Base-by-base conservation (phyloP, 768 basidiomycete genomes). In the Butyriboletus loyo region DNA sequence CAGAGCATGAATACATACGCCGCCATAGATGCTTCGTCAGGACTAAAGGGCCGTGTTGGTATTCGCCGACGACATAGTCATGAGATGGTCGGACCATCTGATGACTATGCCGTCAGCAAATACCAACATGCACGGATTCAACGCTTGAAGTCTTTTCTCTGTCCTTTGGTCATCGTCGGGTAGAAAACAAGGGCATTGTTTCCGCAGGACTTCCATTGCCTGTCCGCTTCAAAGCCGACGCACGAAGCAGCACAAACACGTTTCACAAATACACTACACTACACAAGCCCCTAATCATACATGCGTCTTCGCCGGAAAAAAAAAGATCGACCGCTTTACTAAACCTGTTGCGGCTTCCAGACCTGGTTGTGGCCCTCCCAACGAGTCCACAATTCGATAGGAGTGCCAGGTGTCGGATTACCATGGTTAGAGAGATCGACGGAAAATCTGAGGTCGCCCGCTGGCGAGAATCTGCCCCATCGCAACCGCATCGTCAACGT, bases 321-420 rank as follows among this genome's bases (percentile, higher is more conserved):
- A n/a, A 27, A 8, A 10, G 7, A 17, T 15, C 10, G 7, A 14
- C 1, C 21, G 6, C n/a, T 24, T 25, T 37, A 61, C 52, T 62
- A 14, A 42, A 53, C 8, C 39, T 36, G 31, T 19, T 56, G 40
- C 32, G 50, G 7, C 55, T 42, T 61, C 83, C 83, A 84, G 4
- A 77, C 72, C 67, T 85, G 83, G 58, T 83, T 81, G 19, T 71
- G 43, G 4, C 75, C 80, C 1, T 61, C 64, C 81, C 79, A 82
- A 17, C 69, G 69, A 14, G 57, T 58, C 81, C 82, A 84, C 25
- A 82, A 46, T 3, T 73, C 71, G 22, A 84, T 63, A 0, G 71
- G 69, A 0, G 76, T 78, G 6, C 80, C 79, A 7, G 75, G 73
- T 1, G 67, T 64, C 8, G 75, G 22, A 54, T 73, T 73, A 17